These are phyloP conservation scores for Hypericum androsaemum DNA, from an alignment of 345 rosid genomes.

Conservation along the genomic window DNA sequence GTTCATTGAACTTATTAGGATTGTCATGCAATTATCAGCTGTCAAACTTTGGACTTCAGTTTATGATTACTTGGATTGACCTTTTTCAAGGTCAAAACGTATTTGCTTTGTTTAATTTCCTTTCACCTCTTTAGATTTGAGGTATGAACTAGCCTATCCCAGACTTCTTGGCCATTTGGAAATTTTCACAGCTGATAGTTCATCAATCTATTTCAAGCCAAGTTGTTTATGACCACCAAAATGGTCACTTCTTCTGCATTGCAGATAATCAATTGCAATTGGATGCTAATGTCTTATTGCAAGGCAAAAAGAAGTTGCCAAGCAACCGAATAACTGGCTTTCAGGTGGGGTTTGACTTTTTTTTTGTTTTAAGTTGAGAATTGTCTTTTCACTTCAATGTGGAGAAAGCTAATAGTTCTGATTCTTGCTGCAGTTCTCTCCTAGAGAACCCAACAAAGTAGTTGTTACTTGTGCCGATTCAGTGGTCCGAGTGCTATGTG, in stretches of 20 bases:
- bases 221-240: background rate
- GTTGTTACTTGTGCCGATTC: conserved; percentile 76
- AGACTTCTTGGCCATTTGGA: no score
- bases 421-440: conserved; percentile 35
- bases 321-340: conserved; percentile 70
- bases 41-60: no score
- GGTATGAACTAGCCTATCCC: no score
- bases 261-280: conserved; percentile 45
- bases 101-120: no score
- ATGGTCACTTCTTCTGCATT: conserved; percentile 9
- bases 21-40: no score
- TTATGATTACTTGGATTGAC: no score
- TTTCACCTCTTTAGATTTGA: no score
- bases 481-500: conserved; percentile 37
- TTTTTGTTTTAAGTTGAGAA: background rate
- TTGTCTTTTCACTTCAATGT: background rate
- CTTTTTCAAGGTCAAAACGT: no score
- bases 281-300: conserved; percentile 41
- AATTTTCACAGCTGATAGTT: background rate
- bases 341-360: conserved; percentile 27
- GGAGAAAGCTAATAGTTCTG: conserved; percentile 8
- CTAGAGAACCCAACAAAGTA: conserved; percentile 50
- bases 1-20: no score
- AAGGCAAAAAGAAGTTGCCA: conserved; percentile 55
- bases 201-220: background rate